Evolutionary conservation across 2,329 filamentous ascomycete species (phyloP), one percentile per base, ranked within the genome.

Genomic region (Aphanocladium album): DNA sequence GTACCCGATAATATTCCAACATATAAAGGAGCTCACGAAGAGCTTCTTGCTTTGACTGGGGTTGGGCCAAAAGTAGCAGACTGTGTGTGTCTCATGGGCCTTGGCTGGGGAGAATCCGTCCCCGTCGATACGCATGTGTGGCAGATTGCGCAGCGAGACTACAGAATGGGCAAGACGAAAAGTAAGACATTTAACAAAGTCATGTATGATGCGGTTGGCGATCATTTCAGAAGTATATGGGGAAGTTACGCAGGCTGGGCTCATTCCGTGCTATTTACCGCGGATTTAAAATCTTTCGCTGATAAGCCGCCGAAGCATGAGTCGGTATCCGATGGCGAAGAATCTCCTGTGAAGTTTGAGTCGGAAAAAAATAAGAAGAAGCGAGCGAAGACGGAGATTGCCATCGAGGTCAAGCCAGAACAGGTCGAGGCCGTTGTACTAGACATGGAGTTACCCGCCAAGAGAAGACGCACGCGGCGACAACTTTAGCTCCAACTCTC

Each of bases 61-160:
- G 96, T 99, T 6, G 95, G 95, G 0, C 95, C 96, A 1, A 99
- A 99, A 73, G 95, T 99, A 0, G 90, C 95, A 6, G 96, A 99
- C 72, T 99, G 96, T 70, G 93, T 98, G 8, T 96, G 90, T 70
- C 78, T 99, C 21, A 97, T 99, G 89, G 96, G 96, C 0, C 77
- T 99, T 16, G 93, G 93, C 30, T 99, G 96, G 93, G 89, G 89
- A 35, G 93, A 98, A 74, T 88, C 93, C 2, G 93, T 99, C 1
- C 95, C 95, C 0, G 90, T 99, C 35, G 95, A 99, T 73, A 99
- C 96, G 1, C 96, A 99, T 75, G 91, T 99, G 14, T 98, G 93
- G 93, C 93, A 98, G 77, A 98, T 99, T 70, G 96, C 95, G 0
- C 91, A 96, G 72, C 83, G 95, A 57, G 95, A 99, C 73, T 99